phyloP scores from a whole-genome alignment of 306 rosid species.

The Chamaecrista fasciculata region DNA sequence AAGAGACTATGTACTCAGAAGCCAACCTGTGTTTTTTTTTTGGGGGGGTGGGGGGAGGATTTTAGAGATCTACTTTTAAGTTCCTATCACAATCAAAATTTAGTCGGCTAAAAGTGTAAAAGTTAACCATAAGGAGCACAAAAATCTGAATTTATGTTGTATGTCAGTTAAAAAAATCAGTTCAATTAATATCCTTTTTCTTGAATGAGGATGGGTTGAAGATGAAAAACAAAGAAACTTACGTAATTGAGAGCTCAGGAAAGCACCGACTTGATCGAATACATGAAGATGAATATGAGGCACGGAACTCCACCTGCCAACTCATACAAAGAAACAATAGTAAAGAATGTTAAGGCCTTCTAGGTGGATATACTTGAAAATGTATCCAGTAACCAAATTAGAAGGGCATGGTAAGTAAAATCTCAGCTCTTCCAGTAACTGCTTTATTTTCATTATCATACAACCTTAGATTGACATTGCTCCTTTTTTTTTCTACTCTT shows the following conservation, averaged over 20 bases:
- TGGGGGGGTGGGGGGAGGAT: no score
- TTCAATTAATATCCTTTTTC: background rate
- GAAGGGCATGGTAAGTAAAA: background rate
- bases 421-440: background rate
- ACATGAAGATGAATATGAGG: slow-evolving; percentile 68
- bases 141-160: slow-evolving; percentile 6
- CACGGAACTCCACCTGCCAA: slow-evolving; percentile 72
- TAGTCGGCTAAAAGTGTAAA: slow-evolving; percentile 17
- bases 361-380: background rate
- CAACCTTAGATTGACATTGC: background rate
- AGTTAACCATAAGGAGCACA: slow-evolving; percentile 17
- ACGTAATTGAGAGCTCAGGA: slow-evolving; percentile 89
- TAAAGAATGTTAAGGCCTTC: background rate
- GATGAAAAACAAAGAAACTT: slow-evolving; percentile 35
- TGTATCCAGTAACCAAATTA: background rate
- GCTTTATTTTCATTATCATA: background rate
- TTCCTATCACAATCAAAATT: background rate
- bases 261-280: slow-evolving; percentile 68
- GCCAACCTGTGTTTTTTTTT: no score
- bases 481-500: background rate
- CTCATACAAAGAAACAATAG: slow-evolving; percentile 4
- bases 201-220: slow-evolving; percentile 10
- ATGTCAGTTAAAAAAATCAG: background rate
- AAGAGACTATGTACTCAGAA: slow-evolving; percentile 14
- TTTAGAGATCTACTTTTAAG: slow-evolving; percentile 20